A percentile compares a stretch with the other conserved stretches of the same genome.
Evolutionary conservation across 352 stramenopile genomes (phyloP).

Genomic region (Pythium rhizo-oryzae): DNA sequence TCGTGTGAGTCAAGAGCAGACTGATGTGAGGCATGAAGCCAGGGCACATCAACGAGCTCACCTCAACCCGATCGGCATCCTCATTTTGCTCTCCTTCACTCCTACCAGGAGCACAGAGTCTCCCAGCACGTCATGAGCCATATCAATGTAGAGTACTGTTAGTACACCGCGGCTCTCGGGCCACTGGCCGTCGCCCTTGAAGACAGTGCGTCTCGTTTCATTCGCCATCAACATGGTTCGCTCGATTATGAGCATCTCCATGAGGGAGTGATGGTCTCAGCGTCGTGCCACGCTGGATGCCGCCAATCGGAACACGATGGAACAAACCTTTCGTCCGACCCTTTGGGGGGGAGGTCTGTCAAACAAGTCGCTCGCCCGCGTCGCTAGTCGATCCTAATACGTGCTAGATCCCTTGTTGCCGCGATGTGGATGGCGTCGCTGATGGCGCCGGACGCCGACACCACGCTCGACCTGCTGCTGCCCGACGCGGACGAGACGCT

Average conservation of each 20-base stretch:
- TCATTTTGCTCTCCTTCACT: no score
- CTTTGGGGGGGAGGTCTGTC: no score
- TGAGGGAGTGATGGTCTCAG: not conserved
- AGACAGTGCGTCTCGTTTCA: no score
- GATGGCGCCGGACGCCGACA: not conserved
- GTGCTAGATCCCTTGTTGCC: not conserved
- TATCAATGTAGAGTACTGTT: no score
- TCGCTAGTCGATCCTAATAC: not conserved
- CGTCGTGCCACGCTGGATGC: not conserved
- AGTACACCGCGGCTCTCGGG: no score
- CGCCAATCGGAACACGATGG: not conserved
- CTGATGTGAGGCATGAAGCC: no score
- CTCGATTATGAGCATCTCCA: not conserved
- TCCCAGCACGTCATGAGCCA: no score
- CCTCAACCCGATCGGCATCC: no score
- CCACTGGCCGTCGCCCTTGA: no score
- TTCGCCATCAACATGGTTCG: not conserved
- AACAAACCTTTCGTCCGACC: not conserved
- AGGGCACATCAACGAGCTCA: no score
- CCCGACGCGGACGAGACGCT: not conserved
- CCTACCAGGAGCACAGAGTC: no score
- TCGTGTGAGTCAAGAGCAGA: no score
- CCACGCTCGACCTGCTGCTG: slow-evolving; percentile 16
- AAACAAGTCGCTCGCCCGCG: not conserved
- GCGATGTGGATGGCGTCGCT: slow-evolving; percentile 18